Conservation (phyloP, 177 flowering plant genomes). For the Vitis hybrid region DNA sequence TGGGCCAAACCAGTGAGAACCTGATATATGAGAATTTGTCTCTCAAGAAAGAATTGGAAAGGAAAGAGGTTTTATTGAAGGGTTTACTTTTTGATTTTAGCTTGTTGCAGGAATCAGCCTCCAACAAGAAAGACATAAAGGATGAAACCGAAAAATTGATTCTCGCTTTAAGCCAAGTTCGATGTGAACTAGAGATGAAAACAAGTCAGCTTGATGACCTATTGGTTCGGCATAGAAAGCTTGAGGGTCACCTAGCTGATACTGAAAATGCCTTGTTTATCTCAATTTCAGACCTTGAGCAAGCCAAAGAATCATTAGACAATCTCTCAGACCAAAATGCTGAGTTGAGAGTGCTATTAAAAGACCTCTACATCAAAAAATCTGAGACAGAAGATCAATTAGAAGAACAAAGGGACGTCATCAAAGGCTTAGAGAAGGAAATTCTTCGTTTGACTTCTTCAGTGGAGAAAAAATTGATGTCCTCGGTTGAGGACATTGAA, state of each 20-base stretch:
- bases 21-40: conserved; percentile 37
- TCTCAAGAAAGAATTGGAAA: conserved; percentile 51
- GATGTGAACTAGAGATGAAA: conserved; percentile 48
- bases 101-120: conserved; percentile 78
- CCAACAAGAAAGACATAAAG: conserved; percentile 56
- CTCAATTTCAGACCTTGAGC: conserved; percentile 52
- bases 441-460: conserved; percentile 47
- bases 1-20: conserved; percentile 18
- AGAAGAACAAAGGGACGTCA: conserved; percentile 56
- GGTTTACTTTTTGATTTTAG: conserved; percentile 82
- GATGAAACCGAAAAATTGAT: conserved; percentile 59
- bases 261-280: conserved; percentile 41
- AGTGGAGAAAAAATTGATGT: conserved; percentile 33
- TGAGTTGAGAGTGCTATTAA: conserved; percentile 48
- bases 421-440: conserved; percentile 66
- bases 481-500: conserved; percentile 38
- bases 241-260: conserved; percentile 41
- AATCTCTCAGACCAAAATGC: conserved; percentile 48
- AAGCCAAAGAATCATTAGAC: conserved; percentile 41
- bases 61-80: conserved; percentile 59
- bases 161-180: conserved; percentile 35
- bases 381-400: conserved; percentile 50
- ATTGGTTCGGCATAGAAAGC: conserved; percentile 38
- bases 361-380: conserved; percentile 54
- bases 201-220: conserved; percentile 44